These are phyloP conservation scores for Albugo candida DNA, from an alignment of 352 stramenopile genomes.

Conservation along the genomic window DNA sequence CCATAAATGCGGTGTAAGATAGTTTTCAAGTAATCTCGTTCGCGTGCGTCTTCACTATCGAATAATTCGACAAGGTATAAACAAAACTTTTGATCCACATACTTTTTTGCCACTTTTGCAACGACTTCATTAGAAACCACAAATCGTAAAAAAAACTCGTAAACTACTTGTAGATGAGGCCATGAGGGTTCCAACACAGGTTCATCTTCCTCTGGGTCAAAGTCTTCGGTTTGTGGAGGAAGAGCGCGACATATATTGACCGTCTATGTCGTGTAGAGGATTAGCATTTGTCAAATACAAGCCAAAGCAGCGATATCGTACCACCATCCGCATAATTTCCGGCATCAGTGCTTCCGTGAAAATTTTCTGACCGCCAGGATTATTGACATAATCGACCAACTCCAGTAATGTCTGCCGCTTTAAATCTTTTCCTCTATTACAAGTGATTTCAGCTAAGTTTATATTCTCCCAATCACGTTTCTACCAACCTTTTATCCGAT, in stretches of 20 bases:
- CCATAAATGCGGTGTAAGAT: slow-evolving; percentile 98
- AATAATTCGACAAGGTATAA: slow-evolving; percentile 89
- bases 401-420: slow-evolving; percentile 98
- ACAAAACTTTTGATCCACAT: slow-evolving; percentile 95
- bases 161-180: slow-evolving; percentile 95
- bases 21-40: slow-evolving; percentile 98
- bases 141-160: slow-evolving; percentile 98
- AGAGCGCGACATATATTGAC: slow-evolving; percentile 91
- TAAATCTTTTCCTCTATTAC: slow-evolving; percentile 79
- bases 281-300: not conserved
- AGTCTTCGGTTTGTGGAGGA: slow-evolving; percentile 89
- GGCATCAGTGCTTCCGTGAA: slow-evolving; percentile 94
- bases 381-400: slow-evolving; percentile 98
- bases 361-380: slow-evolving; percentile 88
- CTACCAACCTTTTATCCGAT: slow-evolving; percentile 75
- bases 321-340: slow-evolving; percentile 86
- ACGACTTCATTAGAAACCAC: slow-evolving; percentile 95
- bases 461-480: not conserved
- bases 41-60: slow-evolving; percentile 91
- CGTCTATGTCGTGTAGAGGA: slow-evolving; percentile 14
- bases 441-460: not conserved
- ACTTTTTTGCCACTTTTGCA: slow-evolving; percentile 95
- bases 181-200: slow-evolving; percentile 92
- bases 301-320: slow-evolving; percentile 9
- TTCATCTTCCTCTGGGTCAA: slow-evolving; percentile 98